These are phyloP conservation scores for Exophiala mesophila DNA, from an alignment of 2,329 filamentous ascomycete genomes.

Conservation along the genomic window DNA sequence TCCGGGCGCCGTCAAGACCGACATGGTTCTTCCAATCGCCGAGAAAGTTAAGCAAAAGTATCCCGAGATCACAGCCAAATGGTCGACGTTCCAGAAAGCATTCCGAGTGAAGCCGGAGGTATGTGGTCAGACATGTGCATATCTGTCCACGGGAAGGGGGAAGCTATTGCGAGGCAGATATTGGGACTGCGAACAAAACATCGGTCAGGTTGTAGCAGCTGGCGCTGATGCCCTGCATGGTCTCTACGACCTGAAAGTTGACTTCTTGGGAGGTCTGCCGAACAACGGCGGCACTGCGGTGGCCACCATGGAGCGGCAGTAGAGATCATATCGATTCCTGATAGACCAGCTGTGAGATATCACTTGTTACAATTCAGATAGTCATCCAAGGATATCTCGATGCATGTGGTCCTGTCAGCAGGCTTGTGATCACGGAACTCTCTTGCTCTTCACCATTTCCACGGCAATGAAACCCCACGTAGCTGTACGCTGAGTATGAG, in stretches of 20 bases:
- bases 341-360: no score
- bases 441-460: no score
- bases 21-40: background rate
- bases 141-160: conserved; percentile 5
- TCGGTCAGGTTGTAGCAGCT: background rate
- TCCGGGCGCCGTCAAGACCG: no score
- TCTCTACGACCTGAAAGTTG: conserved; percentile 7
- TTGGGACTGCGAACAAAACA: conserved; percentile 8
- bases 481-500: no score
- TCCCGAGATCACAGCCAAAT: background rate
- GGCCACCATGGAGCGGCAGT: background rate
- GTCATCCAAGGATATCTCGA: no score
- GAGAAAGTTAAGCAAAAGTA: conserved; percentile 1
- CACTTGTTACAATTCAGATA: no score
- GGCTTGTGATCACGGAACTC: no score
- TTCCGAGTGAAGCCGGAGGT: background rate
- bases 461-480: no score
- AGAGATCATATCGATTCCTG: no score
- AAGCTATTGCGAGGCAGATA: conserved; percentile 7
- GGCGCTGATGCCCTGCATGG: background rate
- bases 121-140: conserved; percentile 7
- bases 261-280: conserved; percentile 3
- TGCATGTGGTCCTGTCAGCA: no score
- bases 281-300: conserved; percentile 4
- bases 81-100: background rate